Evolutionary conservation across 1,284 basidiomycete genomes (phyloP).

Genomic region (Heterobasidion annosum): DNA sequence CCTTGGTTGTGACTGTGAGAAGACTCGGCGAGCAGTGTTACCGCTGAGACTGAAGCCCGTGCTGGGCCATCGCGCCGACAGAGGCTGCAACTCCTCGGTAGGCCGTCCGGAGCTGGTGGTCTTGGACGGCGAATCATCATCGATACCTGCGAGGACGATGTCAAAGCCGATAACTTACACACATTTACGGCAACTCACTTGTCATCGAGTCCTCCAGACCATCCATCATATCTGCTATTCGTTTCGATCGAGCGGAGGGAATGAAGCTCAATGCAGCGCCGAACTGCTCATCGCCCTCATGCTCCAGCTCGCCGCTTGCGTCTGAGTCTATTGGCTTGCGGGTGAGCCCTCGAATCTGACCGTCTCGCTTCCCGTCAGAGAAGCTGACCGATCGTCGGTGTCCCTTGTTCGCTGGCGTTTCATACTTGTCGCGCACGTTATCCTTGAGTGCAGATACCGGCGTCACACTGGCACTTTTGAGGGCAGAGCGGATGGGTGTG

Average conservation of each 20-base stretch:
- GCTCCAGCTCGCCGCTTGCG: constrained; percentile 13
- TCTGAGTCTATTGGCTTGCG: constrained; percentile 27
- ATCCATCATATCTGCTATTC: constrained; percentile 72
- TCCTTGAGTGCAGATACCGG: constrained; percentile 49
- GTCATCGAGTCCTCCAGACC: constrained; percentile 42
- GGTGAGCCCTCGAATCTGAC: constrained; percentile 66
- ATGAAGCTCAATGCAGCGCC: constrained; percentile 19
- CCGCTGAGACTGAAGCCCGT: constrained; percentile 7
- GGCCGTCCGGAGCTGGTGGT: constrained; percentile 32
- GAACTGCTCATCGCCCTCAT: constrained; percentile 8
- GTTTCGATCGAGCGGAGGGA: constrained; percentile 64
- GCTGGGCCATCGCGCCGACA: constrained; percentile 30
- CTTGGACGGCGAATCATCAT: constrained; percentile 59
- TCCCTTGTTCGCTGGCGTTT: constrained; percentile 39
- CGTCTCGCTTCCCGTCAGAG: constrained; percentile 82
- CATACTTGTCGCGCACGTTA: constrained; percentile 27
- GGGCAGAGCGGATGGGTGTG: constrained; percentile 43
- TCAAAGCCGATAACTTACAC: background rate
- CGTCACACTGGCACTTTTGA: constrained; percentile 44
- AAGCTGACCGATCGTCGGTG: constrained; percentile 86
- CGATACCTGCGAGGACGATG: constrained; percentile 23
- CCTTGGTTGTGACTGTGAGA: background rate
- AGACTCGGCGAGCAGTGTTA: constrained; percentile 3
- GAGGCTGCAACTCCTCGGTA: constrained; percentile 35
- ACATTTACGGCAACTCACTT: background rate